Conservation (phyloP, 2,329 filamentous ascomycete species). For the Cladosporium cucumerinum region DNA sequence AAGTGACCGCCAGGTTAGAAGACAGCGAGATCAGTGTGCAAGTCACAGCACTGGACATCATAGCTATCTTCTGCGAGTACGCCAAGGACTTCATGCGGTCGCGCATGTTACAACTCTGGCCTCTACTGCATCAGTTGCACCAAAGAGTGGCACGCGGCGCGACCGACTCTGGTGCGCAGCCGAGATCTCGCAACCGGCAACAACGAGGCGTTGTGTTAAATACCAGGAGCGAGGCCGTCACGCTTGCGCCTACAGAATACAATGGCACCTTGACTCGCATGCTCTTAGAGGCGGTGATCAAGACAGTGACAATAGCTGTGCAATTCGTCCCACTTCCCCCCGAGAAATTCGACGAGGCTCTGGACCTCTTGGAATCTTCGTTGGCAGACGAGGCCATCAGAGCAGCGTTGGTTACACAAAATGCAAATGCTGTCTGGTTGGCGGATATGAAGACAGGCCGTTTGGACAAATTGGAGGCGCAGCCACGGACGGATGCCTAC, state of each 20-base stretch:
- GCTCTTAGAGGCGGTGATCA: constrained; percentile 33
- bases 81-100: constrained; percentile 79
- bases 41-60: constrained; percentile 65
- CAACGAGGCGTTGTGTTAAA: background rate
- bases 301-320: constrained; percentile 55
- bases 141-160: constrained; percentile 7
- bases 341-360: constrained; percentile 66
- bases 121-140: constrained; percentile 28
- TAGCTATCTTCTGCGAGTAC: constrained; percentile 64
- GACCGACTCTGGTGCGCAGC: background rate
- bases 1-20: constrained; percentile 65
- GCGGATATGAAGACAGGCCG: constrained; percentile 39
- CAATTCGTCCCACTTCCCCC: constrained; percentile 63
- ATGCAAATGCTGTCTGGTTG: constrained; percentile 76
- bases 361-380: constrained; percentile 56
- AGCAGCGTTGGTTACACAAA: constrained; percentile 59
- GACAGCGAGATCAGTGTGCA: constrained; percentile 67
- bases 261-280: constrained; percentile 3
- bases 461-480: background rate
- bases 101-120: constrained; percentile 73
- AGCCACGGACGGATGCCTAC: background rate
- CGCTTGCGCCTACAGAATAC: constrained; percentile 20
- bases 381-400: constrained; percentile 45
- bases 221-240: background rate
- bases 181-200: background rate